These are phyloP conservation scores for Kockovaella imperatae DNA, from an alignment of 768 basidiomycete species.

Conservation along the genomic window DNA sequence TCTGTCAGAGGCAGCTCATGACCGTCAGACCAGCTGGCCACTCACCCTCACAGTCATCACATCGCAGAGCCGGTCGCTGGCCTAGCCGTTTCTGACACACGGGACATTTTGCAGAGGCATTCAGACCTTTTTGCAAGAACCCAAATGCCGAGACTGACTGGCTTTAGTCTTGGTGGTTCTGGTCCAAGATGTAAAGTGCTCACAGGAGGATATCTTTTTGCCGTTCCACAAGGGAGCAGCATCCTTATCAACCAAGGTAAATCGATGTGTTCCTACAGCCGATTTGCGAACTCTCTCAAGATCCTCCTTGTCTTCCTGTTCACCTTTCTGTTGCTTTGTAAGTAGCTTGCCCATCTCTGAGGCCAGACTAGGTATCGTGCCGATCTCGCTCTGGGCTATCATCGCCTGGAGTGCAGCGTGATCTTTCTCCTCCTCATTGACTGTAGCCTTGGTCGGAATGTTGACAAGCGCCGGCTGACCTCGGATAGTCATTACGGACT, in stretches of 20 bases:
- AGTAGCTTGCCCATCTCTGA: not conserved
- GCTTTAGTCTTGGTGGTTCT: not conserved
- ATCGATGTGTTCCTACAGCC: slow-evolving; percentile 28
- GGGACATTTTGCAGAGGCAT: slow-evolving; percentile 20
- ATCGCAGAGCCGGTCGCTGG: slow-evolving; percentile 33
- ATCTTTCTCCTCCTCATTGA: no score
- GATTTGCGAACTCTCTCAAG: not conserved
- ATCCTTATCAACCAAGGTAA: slow-evolving; percentile 33
- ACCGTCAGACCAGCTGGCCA: not conserved
- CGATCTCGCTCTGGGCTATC: no score
- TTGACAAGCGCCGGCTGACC: no score
- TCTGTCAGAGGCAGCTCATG: not conserved
- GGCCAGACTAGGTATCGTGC: slow-evolving; percentile 2
- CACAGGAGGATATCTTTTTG: slow-evolving; percentile 37
- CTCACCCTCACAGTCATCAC: slow-evolving; percentile 43
- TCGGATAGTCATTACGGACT: no score
- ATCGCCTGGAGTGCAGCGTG: not conserved
- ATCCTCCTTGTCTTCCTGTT: not conserved
- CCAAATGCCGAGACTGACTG: slow-evolving; percentile 30
- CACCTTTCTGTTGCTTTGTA: not conserved
- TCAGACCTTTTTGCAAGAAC: slow-evolving; percentile 26
- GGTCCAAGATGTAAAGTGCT: no score
- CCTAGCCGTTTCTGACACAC: slow-evolving; percentile 35
- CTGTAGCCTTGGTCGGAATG: no score
- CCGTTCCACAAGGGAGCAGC: slow-evolving; percentile 17